Base-by-base conservation (phyloP, 2,329 filamentous ascomycete species). In the Arthroderma sp. region DNA sequence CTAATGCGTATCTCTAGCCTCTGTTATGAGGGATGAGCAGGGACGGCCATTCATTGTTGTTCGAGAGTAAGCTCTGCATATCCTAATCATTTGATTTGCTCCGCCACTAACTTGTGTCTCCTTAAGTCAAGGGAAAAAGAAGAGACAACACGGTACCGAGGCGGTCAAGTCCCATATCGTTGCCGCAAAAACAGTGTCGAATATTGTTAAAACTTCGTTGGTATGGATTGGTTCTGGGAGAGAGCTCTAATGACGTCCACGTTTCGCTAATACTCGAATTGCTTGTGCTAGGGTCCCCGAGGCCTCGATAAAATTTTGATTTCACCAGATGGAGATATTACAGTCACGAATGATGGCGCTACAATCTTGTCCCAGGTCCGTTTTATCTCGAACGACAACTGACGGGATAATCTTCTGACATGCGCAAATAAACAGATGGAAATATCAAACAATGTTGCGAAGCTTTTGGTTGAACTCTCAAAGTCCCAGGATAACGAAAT, bases 401-500 rank as follows among this genome's bases (percentile, higher is more conserved):
- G 15, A 22, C 15, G 15, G 15, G 15, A 22, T 22, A 22, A 22
- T 22, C 15, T 43, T 33, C 27, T 28, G 10, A 10, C 38, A 49
- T 36, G 15, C 38, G 8, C 47, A 47, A 29, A 28, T 41, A 37
- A 29, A 43, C 59, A 94, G 76, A 98, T 98, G 91, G 91, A 98
- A 71, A 89, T 98, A 56, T 85, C 86, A 56, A 96, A 98, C 74
- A 89, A 96, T 67, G 87, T 98, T 50, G 91, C 91, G 51, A 96
- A 96, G 71, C 75, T 98, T 42, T 73, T 98, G 48, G 91, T 98
- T 41, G 89, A 95, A 64, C 80, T 98, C 36, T 96, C 91, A 52
- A 95, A 94, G 72, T 96, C 91, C 34, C 91, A 98, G 66, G 91
- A 98, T 60, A 89, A 96, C 57, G 91, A 98, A 70, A 98, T 98